Percentiles rank a stretch among this genome's conserved stretches.
Evolutionary conservation across 768 basidiomycete genomes (phyloP).

Genomic region (Boletus vinaceobasis): DNA sequence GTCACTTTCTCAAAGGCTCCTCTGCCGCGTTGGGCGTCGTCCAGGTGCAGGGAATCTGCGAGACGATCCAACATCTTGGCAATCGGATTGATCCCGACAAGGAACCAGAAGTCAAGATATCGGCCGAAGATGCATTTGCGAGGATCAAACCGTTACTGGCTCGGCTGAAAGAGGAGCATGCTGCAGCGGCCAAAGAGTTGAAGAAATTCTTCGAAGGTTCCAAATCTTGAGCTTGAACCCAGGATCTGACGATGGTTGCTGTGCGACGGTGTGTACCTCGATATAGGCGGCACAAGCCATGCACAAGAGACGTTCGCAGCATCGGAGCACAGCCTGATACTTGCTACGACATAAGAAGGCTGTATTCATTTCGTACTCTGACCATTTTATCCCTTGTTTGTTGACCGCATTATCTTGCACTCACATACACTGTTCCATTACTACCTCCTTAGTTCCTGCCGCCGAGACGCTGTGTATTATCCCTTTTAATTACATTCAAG

Average conservation of each 20-base stretch:
- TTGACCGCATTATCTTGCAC: constrained; percentile 19
- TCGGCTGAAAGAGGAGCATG: constrained; percentile 65
- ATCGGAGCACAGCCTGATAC: constrained; percentile 16
- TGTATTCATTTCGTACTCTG: constrained; percentile 25
- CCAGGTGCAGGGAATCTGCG: constrained; percentile 81
- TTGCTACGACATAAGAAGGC: constrained; percentile 18
- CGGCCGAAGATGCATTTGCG: constrained; percentile 49
- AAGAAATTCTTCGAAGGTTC: constrained; percentile 33
- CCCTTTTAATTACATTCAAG: constrained; percentile 24
- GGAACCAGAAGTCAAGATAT: constrained; percentile 41
- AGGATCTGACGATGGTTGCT: constrained; percentile 7
- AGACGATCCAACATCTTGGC: constrained; percentile 88
- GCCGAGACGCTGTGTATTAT: constrained; percentile 17
- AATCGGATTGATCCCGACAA: constrained; percentile 53
- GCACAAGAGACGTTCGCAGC: constrained; percentile 12
- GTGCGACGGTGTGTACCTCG: constrained; percentile 11
- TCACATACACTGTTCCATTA: constrained; percentile 17
- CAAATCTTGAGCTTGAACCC: constrained; percentile 9
- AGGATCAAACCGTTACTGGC: constrained; percentile 55
- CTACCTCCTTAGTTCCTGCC: constrained; percentile 21
- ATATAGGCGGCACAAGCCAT: constrained; percentile 3
- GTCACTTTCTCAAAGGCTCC: constrained; percentile 97
- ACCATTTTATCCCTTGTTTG: constrained; percentile 15
- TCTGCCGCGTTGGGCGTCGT: constrained; percentile 88
- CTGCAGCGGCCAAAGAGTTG: constrained; percentile 65